phyloP scores from a whole-genome alignment of 805 yeast species.

The Brettanomyces sp. region DNA sequence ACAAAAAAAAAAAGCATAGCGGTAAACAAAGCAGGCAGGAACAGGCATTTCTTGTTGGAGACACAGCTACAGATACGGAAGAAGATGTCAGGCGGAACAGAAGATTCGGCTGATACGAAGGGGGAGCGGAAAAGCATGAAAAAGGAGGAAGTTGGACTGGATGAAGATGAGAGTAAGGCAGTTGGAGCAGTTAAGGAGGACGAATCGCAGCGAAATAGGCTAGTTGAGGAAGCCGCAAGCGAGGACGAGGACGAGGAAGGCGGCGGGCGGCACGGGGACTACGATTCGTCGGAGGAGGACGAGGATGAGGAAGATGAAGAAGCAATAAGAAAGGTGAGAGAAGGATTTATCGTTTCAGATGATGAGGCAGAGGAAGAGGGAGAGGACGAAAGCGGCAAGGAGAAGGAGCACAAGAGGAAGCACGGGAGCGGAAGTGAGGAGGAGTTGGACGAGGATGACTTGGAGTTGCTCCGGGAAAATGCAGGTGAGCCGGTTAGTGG shows the following conservation, averaged over 20 bases:
- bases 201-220: not conserved
- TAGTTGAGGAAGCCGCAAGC: slow-evolving; percentile 22
- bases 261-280: slow-evolving; percentile 26
- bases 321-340: slow-evolving; percentile 72
- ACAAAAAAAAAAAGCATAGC: too few relatives aligned
- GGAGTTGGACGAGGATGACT: slow-evolving; percentile 87
- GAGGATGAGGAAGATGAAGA: slow-evolving; percentile 84
- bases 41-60: too few relatives aligned
- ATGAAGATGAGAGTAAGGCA: not conserved
- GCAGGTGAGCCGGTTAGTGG: slow-evolving; percentile 58
- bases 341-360: slow-evolving; percentile 85
- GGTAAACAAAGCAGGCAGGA: too few relatives aligned
- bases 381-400: slow-evolving; percentile 27
- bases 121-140: not conserved
- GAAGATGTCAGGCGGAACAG: not conserved
- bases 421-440: slow-evolving; percentile 26
- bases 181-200: not conserved
- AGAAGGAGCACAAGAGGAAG: slow-evolving; percentile 31
- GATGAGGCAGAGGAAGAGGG: slow-evolving; percentile 60
- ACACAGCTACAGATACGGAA: not conserved
- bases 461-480: slow-evolving; percentile 84
- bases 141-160: not conserved
- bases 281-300: slow-evolving; percentile 83
- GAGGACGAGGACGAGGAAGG: slow-evolving; percentile 22
- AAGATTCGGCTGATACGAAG: not conserved